Conservation (phyloP, 352 stramenopile species). For the Lagenidium giganteum region DNA sequence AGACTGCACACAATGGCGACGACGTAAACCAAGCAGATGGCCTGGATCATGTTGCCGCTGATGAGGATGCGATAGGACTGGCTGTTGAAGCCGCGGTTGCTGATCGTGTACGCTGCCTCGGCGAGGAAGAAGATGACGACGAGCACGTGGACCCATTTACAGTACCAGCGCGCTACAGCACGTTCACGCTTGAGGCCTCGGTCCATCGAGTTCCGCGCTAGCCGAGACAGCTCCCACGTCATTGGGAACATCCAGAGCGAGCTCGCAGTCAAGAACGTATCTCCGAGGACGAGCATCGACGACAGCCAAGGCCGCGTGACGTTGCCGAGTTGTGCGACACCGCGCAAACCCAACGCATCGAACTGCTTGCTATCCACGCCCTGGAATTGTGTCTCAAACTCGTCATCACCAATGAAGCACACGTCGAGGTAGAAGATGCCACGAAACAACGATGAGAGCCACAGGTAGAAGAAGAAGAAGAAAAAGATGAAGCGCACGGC, state of each 20-base stretch:
- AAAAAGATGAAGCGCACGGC: constrained; percentile 44
- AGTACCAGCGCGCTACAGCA: constrained; percentile 18
- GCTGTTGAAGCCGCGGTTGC: constrained; percentile 30
- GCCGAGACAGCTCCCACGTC: constrained; percentile 32
- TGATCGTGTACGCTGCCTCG: constrained; percentile 29
- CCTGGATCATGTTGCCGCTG: constrained; percentile 37
- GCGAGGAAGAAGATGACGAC: constrained; percentile 29
- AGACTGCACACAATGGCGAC: constrained; percentile 30
- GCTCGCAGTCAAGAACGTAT: constrained; percentile 31
- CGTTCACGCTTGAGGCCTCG: constrained; percentile 23
- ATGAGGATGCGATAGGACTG: constrained; percentile 31
- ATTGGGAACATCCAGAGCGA: constrained; percentile 48
- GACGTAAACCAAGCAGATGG: constrained; percentile 32
- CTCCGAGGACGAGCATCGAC: constrained; percentile 31
- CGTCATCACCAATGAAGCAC: constrained; percentile 17
- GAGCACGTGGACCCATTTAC: constrained; percentile 27
- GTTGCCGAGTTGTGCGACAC: constrained; percentile 28
- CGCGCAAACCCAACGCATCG: constrained; percentile 31
- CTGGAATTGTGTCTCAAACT: constrained; percentile 6
- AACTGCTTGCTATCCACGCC: constrained; percentile 17
- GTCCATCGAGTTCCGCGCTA: constrained; percentile 38
- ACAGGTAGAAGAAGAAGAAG: constrained; percentile 58
- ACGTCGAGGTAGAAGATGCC: constrained; percentile 36
- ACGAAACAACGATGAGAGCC: constrained; percentile 54
- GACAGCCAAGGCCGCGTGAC: constrained; percentile 33